These are phyloP conservation scores for Cryptosporidium canis DNA, from an alignment of 169 alveolate genomes.

Conservation along the genomic window DNA sequence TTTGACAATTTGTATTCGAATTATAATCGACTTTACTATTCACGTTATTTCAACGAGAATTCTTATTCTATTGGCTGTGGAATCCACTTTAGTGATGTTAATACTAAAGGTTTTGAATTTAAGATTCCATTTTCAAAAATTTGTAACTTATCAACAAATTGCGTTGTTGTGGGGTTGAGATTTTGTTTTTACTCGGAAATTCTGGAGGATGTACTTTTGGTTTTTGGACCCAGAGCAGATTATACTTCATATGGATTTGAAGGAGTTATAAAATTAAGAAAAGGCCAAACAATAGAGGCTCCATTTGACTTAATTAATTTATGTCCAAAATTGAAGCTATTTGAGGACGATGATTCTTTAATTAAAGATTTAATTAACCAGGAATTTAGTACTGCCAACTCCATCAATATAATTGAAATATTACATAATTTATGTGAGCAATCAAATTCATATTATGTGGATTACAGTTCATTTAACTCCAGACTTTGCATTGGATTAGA, in stretches of 20 bases:
- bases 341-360: background rate
- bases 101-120: background rate
- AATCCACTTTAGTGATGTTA: background rate
- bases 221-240: background rate
- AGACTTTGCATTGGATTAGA: conserved; percentile 15
- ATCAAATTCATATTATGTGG: background rate
- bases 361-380: background rate
- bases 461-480: conserved; percentile 8
- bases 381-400: background rate
- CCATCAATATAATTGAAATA: background rate
- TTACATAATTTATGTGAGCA: background rate
- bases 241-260: background rate
- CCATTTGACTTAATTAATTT: background rate
- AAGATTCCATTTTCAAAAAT: background rate
- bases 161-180: background rate
- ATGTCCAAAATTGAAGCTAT: background rate
- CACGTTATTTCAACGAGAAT: background rate
- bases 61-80: background rate
- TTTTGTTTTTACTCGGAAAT: background rate
- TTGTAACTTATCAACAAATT: background rate
- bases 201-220: background rate
- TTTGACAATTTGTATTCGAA: background rate
- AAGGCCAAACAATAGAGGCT: background rate
- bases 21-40: background rate
- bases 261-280: background rate